Conservation (phyloP, 345 rosid genomes). For the Trapa incisa region DNA sequence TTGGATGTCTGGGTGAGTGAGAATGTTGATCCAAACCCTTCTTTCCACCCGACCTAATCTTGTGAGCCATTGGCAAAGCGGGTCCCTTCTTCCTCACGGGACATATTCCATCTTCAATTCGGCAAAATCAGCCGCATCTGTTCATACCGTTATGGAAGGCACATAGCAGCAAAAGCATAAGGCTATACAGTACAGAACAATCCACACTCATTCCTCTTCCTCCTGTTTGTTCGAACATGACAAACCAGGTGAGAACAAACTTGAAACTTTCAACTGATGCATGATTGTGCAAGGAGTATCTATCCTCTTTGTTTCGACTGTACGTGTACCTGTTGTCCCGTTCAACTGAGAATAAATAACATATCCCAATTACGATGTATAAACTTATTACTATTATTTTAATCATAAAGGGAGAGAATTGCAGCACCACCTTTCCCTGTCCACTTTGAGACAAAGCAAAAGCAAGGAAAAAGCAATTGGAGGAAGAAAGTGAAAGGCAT, state of each 20-base stretch:
- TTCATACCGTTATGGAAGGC: conserved; percentile 1
- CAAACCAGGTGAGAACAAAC: conserved; percentile 6
- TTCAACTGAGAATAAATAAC: not conserved
- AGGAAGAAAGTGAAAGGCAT: not conserved
- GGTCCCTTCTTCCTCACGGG: no score
- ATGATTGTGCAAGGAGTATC: not conserved
- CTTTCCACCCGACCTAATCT: no score
- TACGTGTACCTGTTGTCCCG: not conserved
- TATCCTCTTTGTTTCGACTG: not conserved
- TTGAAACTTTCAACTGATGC: conserved; percentile 1
- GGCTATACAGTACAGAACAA: not conserved
- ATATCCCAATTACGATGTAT: not conserved
- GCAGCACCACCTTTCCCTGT: conserved; percentile 9
- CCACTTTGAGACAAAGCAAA: conserved; percentile 14
- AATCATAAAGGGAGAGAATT: conserved; percentile 10
- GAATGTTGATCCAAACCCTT: no score
- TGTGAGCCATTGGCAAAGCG: no score
- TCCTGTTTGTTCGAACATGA: conserved; percentile 4
- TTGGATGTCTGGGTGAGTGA: no score
- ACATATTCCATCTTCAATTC: no score
- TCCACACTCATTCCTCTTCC: not conserved
- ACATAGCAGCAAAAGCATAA: conserved; percentile 3
- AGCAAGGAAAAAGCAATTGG: conserved; percentile 7
- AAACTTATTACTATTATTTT: not conserved
- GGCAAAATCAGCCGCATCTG: not conserved